Conservation (phyloP, 768 basidiomycete species). For the Russula sp. region DNA sequence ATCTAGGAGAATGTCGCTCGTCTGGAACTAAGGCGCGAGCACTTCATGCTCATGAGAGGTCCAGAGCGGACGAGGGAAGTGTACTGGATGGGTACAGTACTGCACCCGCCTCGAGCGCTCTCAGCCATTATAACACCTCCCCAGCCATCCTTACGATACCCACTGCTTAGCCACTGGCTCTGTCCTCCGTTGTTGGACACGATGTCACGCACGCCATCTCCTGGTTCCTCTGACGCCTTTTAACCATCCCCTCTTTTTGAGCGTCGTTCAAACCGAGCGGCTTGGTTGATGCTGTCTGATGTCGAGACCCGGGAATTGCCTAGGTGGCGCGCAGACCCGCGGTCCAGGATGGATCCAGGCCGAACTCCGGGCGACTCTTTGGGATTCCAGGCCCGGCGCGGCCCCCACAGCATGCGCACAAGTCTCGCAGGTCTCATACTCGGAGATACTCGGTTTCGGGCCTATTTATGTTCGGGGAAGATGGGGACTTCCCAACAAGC, state of each 20-base stretch:
- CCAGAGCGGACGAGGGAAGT: neutral
- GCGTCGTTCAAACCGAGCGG: neutral
- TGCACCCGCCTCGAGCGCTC: neutral
- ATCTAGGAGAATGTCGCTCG: neutral
- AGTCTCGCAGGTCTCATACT: neutral
- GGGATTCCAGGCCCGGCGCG: neutral
- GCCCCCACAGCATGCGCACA: neutral
- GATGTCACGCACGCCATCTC: neutral
- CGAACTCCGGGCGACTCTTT: neutral
- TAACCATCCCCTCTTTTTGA: neutral
- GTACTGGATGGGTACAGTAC: neutral
- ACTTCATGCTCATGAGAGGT: neutral
- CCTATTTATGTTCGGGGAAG: neutral
- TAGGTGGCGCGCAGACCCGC: neutral
- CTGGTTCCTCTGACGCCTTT: neutral
- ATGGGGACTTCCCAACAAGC: neutral
- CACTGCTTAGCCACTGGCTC: neutral
- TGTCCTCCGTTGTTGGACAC: neutral
- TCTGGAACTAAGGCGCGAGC: neutral
- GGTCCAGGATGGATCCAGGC: conserved; percentile 4
- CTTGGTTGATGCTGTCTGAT: neutral
- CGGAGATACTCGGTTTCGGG: neutral
- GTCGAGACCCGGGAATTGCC: conserved; percentile 1
- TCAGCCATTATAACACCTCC: neutral
- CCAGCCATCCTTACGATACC: neutral